Conservation (phyloP, 257 asterid genomes). For the Leptodermis oblonga region DNA sequence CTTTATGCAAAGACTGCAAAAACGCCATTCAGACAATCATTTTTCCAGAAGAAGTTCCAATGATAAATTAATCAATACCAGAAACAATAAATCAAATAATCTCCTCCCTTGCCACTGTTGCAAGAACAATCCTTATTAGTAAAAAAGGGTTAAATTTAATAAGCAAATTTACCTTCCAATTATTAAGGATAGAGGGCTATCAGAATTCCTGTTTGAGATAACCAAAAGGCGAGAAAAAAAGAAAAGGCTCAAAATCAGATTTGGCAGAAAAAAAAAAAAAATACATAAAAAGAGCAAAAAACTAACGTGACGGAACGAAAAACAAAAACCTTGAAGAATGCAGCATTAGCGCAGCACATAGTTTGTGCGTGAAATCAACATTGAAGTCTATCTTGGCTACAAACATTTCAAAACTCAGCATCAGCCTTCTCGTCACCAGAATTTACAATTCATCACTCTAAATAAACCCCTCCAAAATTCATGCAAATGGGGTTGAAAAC, state of each 20-base stretch:
- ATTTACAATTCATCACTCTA: neutral
- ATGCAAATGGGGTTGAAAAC: neutral
- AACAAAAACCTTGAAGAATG: conserved; percentile 70
- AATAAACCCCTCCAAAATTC: neutral
- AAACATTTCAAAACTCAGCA: conserved; percentile 13
- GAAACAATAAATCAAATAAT: neutral
- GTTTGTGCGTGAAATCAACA: conserved; percentile 93
- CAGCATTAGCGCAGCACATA: conserved; percentile 81
- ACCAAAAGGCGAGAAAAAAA: neutral
- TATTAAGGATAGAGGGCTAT: conserved; percentile 78
- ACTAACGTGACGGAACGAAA: neutral
- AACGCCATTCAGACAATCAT: conserved; percentile 13
- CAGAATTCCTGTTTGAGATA: conserved; percentile 52
- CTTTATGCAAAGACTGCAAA: conserved; percentile 79
- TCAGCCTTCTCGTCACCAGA: neutral
- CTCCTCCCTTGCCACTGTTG: neutral
- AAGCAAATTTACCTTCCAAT: conserved; percentile 62
- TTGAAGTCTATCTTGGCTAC: conserved; percentile 95
- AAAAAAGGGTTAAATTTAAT: neutral
- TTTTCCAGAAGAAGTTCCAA: neutral
- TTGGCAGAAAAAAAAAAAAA: neutral
- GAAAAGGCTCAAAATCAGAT: conserved; percentile 17
- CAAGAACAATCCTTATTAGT: neutral
- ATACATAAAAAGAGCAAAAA: neutral
- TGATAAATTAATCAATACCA: neutral